Evolutionary conservation across 495 filamentous ascomycete species (phyloP).

Genomic region (Lepraria neglecta): DNA sequence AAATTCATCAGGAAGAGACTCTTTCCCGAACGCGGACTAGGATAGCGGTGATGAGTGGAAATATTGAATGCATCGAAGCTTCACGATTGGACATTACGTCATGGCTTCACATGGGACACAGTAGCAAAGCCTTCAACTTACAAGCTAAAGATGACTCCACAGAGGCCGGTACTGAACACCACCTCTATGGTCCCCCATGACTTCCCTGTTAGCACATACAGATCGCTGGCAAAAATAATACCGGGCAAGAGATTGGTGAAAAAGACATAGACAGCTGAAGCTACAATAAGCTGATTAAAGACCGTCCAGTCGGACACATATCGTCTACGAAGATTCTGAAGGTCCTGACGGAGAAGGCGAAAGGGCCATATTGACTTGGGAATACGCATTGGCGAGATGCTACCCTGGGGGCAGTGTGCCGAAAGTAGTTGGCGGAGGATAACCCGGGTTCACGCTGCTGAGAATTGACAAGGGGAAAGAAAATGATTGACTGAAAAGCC

Average conservation of each 20-base stretch:
- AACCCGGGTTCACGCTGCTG: not conserved
- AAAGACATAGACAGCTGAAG: constrained; percentile 67
- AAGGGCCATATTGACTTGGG: constrained; percentile 15
- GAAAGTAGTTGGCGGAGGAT: not conserved
- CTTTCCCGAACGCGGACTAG: not conserved
- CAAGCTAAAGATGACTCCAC: constrained; percentile 60
- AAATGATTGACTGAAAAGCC: not conserved
- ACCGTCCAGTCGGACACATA: constrained; percentile 61
- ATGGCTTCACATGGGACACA: not conserved
- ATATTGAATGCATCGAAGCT: no score
- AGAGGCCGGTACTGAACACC: constrained; percentile 64
- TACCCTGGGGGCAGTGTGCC: not conserved
- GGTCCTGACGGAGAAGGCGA: constrained; percentile 56
- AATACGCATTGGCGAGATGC: constrained; percentile 1
- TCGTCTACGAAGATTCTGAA: constrained; percentile 46
- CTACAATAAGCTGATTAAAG: constrained; percentile 67
- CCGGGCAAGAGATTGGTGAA: constrained; percentile 70
- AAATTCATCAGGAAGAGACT: not conserved
- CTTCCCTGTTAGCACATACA: constrained; percentile 59
- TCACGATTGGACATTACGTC: not conserved
- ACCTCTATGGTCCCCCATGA: constrained; percentile 68
- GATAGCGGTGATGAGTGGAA: no score
- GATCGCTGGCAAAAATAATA: constrained; percentile 66
- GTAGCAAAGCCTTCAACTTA: constrained; percentile 32
- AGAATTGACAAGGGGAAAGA: not conserved